phyloP scores from a whole-genome alignment of 2,329 filamentous ascomycete species.

The Volutella citrinella region DNA sequence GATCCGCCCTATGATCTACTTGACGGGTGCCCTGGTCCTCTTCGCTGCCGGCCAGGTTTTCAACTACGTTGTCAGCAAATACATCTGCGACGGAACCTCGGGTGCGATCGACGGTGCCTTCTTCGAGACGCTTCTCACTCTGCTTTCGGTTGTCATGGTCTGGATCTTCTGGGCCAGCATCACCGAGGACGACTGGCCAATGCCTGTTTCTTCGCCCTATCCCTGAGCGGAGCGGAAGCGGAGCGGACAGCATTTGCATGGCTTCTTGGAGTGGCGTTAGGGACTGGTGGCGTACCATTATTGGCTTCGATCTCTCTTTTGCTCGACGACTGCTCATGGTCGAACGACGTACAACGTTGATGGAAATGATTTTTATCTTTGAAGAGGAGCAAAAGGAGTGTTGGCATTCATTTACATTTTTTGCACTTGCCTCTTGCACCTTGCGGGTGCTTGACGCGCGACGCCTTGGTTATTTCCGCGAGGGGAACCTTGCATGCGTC shows the following conservation, averaged over 20 bases:
- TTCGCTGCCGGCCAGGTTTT: conserved; percentile 95
- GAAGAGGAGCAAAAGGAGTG: conserved; percentile 16
- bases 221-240: no score
- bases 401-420: conserved; percentile 13
- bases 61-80: conserved; percentile 88
- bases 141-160: conserved; percentile 75
- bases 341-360: conserved; percentile 27
- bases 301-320: conserved; percentile 26
- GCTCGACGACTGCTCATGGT: conserved; percentile 24
- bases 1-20: conserved; percentile 87
- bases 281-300: conserved; percentile 20
- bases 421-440: not conserved
- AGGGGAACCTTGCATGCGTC: no score
- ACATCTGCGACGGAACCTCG: conserved; percentile 79
- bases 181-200: conserved; percentile 96
- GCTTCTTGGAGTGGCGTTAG: conserved; percentile 23
- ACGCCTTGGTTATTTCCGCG: no score
- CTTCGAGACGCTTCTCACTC: conserved; percentile 90
- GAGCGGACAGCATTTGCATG: no score
- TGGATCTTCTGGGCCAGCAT: conserved; percentile 99
- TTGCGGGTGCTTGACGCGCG: no score
- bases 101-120: conserved; percentile 91
- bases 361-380: conserved; percentile 20
- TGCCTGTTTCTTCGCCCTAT: no score
- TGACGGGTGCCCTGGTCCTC: conserved; percentile 68